Percentiles rank a stretch among this genome's conserved stretches.
Evolutionary conservation across 2,329 filamentous ascomycete species (phyloP).

Genomic region (Tolypocladium inflatum): DNA sequence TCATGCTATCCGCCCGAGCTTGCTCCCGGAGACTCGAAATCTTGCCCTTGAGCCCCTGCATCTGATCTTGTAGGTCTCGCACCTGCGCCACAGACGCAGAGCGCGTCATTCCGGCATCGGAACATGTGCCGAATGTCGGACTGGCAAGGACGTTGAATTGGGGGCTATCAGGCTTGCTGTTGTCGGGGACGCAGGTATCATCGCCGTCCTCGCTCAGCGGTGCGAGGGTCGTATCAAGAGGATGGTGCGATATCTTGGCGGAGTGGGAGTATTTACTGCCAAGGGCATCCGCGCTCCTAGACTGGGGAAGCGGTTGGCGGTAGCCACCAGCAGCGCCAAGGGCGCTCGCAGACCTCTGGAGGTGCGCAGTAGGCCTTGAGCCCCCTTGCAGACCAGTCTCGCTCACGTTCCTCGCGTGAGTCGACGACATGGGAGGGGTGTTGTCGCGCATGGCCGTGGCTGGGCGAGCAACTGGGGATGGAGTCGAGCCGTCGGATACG

Average conservation of each 20-base stretch:
- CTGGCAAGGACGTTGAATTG: conserved; percentile 31
- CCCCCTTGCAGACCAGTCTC: conserved; percentile 17
- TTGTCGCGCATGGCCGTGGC: conserved; percentile 13
- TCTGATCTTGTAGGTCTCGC: conserved; percentile 68
- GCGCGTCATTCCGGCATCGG: conserved; percentile 45
- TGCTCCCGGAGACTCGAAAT: conserved; percentile 73
- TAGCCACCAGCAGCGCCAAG: conserved; percentile 50
- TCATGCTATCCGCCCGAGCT: conserved; percentile 68
- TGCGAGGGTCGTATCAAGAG: conserved; percentile 36
- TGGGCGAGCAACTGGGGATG: conserved; percentile 31
- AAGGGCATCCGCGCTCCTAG: conserved; percentile 33
- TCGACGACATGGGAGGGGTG: conserved; percentile 5
- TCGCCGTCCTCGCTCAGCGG: conserved; percentile 45
- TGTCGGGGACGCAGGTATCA: conserved; percentile 15
- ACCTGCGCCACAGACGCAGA: conserved; percentile 66
- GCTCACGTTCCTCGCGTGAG: conserved; percentile 21
- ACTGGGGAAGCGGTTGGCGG: conserved; percentile 36
- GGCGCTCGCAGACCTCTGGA: conserved; percentile 55
- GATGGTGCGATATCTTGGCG: conserved; percentile 26
- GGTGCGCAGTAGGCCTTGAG: conserved; percentile 22
- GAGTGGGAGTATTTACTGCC: conserved; percentile 17
- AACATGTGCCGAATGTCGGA: conserved; percentile 31
- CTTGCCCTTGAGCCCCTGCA: conserved; percentile 76
- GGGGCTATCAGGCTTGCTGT: conserved; percentile 17
- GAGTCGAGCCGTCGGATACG: conserved; percentile 40